Base-by-base conservation (phyloP, 2,329 filamentous ascomycete genomes). In the Thelonectria discophora region DNA sequence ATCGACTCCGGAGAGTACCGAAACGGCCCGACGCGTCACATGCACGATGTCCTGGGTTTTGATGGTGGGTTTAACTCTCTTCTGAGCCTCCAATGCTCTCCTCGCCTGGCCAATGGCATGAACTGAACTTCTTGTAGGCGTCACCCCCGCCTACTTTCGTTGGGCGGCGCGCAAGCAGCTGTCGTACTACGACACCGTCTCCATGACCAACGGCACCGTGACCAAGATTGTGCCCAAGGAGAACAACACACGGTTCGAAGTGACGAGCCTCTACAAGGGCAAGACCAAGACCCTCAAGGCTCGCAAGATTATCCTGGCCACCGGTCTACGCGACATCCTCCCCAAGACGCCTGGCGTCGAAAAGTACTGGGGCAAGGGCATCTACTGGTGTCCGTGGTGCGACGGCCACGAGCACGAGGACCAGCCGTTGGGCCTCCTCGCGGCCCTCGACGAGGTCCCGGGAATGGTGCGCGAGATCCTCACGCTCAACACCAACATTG, bases 351-450 rank as follows among this genome's bases (percentile, higher is more conserved):
- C 86, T 0, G 86, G 87, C 0, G 55, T 88, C 0, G 32, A 65
- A 8, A 82, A 86, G 56, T 82, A 81, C 67, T 89, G 84, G 81
- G 86, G 84, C 50, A 79, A 83, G 60, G 87, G 86, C 6, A 82
- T 88, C 53, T 88, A 77, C 75, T 88, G 86, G 85, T 89, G 86
- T 56, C 85, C 86, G 0, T 89, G 86, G 86, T 89, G 86, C 64
- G 86, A 89, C 68, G 86, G 86, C 12, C 79, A 83, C 64, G 86
- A 89, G 73, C 85, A 88, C 70, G 82, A 81, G 0, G 84, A 88
- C 68, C 85, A 88, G 63, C 60, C 80, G 0, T 78, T 89, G 1
- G 86, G 86, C 1, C 77, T 89, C 34, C 71, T 89, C 0, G 81
- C 78, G 1, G 64, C 76, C 1, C 72, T 88, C 0, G 67, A 76